Base-by-base conservation (phyloP, 2,329 filamentous ascomycete genomes). In the Malbranchea zuffiana region DNA sequence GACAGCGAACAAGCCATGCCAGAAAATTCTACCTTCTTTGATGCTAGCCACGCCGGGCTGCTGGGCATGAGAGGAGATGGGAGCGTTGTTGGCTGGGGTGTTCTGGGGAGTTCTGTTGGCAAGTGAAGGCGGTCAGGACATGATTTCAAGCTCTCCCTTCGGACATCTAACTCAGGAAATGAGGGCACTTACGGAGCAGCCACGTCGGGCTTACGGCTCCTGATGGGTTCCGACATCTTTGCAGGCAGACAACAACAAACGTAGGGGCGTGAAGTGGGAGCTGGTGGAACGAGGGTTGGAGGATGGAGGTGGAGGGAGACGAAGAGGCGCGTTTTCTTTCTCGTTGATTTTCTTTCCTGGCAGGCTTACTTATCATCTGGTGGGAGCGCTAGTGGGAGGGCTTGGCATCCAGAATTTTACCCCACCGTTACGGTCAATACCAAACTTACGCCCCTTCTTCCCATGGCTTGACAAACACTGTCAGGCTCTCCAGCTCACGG, bases 31-130 rank as follows among this genome's bases (percentile, higher is more conserved):
- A 96, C 90, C 90, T 78, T 98, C 90, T 64, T 88, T 90, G 69
- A 98, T 96, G 64, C 85, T 95, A 49, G 84, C 71, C 46, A 98
- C 80, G 49, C 82, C 84, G 45, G 90, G 90, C 67, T 94, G 85
- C 68, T 94, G 86, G 51, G 92, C 90, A 65, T 90, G 88, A 45
- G 88, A 96, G 37, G 87, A 93, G 66, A 98, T 96, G 48, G 90
- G 90, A 50, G 92, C 90, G 69, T 88, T 87, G 67, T 78, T 86
- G 50, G 85, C 82, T 50, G 90, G 90, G 39, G 90, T 98, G 71
- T 98, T 98, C 68, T 98, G 90, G 57, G 90, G 90, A 57, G 90
- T 98, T 56, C 90, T 96, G 63, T 58, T 52, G 53, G 15, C 16
- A 29, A 21, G 15, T 16, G 28, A 16, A 41, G 29, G 39, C 39